phyloP scores from a whole-genome alignment of 2,329 filamentous ascomycete species.

The Coleophoma eucalyptorum region DNA sequence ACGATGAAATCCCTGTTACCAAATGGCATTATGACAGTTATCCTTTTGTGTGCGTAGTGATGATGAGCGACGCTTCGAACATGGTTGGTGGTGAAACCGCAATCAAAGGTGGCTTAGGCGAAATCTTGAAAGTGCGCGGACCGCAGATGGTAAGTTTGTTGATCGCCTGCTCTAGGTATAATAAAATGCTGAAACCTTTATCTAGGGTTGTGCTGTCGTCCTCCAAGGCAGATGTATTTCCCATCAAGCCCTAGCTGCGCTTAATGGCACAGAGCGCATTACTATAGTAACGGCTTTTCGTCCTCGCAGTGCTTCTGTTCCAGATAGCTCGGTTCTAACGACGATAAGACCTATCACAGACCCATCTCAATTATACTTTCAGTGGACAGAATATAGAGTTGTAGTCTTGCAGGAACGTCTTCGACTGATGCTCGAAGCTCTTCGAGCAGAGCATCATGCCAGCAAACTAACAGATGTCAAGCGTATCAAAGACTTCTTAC shows the following conservation, averaged over 20 bases:
- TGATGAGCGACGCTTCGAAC: constrained; percentile 35
- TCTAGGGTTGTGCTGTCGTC: constrained; percentile 26
- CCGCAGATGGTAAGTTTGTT: constrained; percentile 27
- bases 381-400: constrained; percentile 24
- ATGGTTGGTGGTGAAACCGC: constrained; percentile 51
- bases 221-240: constrained; percentile 35
- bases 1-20: constrained; percentile 5
- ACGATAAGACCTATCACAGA: constrained; percentile 20
- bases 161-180: not conserved
- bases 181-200: not conserved
- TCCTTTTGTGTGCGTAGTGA: constrained; percentile 41
- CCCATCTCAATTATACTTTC: constrained; percentile 20
- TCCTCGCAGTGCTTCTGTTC: constrained; percentile 25
- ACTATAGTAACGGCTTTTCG: constrained; percentile 35
- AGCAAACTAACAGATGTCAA: not conserved
- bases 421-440: constrained; percentile 10
- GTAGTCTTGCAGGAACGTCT: constrained; percentile 23
- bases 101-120: constrained; percentile 43
- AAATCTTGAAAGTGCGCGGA: constrained; percentile 32
- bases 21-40: constrained; percentile 41
- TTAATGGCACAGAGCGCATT: constrained; percentile 31
- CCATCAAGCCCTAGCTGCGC: constrained; percentile 31
- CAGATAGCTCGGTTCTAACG: constrained; percentile 27
- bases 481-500: not conserved
- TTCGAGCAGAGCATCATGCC: not conserved